Evolutionary conservation across 208 protist species (phyloP), one percentile per base, ranked within the genome.

Genomic region (Trichomonas tenax): DNA sequence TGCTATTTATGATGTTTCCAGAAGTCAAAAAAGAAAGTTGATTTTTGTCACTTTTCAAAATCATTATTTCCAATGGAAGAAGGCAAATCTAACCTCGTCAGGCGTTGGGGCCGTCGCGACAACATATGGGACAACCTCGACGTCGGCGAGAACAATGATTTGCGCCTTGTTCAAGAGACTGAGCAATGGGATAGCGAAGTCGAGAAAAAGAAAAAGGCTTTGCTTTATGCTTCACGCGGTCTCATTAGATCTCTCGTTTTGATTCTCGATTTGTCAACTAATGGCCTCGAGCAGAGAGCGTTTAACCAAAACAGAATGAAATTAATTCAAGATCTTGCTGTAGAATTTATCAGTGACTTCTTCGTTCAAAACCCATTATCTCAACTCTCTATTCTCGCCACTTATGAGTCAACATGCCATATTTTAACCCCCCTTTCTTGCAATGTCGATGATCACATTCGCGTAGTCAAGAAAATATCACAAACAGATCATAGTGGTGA

Each of bases 321-420:
- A n/a, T 44, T 93, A 34, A 51, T 51, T 38, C 41, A 48, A 41
- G n/a, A 51, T 41, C 1, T 8, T 38, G 1, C 44, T 17, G 8
- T n/a, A 38, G 45, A 48, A 34, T 93, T 93, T 51, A 93, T 93
- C n/a, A 93, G 9, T 38, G 26, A 48, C 17, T 93, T 93, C 51
- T 93, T 93, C 31, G 86, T 48, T 23, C 86, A 93, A 93, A 93
- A 93, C 38, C 86, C 86, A 51, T n/a, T 93, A 48, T 93, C 86
- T 38, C 86, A 93, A 51, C 23, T 93, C 26, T 48, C 86, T 10
- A 93, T 93, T 38, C 15, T 51, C 17, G 23, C 86, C 0, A 51
- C 86, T 38, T 93, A 34, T 10, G 17, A 93, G 0, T 41, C 40
- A 17, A 48, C 14, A 38, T 41, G n/a, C 11, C 44, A 58, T 10